These are phyloP conservation scores for Phylloporus sp. DNA, from an alignment of 768 basidiomycete species.

Conservation along the genomic window DNA sequence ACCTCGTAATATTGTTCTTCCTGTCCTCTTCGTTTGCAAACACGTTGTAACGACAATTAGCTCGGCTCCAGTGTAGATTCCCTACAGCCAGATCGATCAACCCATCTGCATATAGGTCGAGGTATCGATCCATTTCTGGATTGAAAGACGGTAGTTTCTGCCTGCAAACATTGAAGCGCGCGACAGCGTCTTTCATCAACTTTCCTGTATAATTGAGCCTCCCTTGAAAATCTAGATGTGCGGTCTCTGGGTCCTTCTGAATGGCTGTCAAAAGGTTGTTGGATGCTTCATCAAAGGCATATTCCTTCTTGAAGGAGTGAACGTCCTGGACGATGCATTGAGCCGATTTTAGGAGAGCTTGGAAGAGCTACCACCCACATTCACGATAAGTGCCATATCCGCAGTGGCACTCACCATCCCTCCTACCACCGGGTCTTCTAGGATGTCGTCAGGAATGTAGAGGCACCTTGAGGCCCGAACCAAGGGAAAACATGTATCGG, in stretches of 20 bases:
- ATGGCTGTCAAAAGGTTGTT: constrained; percentile 12
- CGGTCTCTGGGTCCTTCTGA: constrained; percentile 4
- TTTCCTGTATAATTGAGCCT: constrained; percentile 5
- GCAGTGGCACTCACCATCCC: constrained; percentile 8
- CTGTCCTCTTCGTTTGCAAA: constrained; percentile 11
- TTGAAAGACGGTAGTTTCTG: constrained; percentile 7
- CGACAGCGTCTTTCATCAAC: constrained; percentile 12
- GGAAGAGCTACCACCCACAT: constrained; percentile 2
- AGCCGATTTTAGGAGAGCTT: background rate
- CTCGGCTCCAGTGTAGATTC: constrained; percentile 11
- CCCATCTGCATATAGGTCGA: constrained; percentile 7
- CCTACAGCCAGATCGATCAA: constrained; percentile 7
- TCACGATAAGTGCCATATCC: constrained; percentile 7
- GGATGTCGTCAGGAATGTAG: constrained; percentile 10
- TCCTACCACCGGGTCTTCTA: constrained; percentile 4
- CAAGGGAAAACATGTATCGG: background rate
- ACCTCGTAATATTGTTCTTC: background rate
- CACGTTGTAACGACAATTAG: constrained; percentile 8
- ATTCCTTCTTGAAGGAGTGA: constrained; percentile 17
- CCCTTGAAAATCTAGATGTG: constrained; percentile 11
- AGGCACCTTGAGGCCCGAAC: background rate
- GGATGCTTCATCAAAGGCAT: constrained; percentile 1
- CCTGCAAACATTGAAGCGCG: constrained; percentile 4
- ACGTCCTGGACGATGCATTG: constrained; percentile 8
- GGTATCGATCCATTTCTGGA: constrained; percentile 6